phyloP scores from a whole-genome alignment of 495 filamentous ascomycete genomes.

The Jackrogersella multiformis region DNA sequence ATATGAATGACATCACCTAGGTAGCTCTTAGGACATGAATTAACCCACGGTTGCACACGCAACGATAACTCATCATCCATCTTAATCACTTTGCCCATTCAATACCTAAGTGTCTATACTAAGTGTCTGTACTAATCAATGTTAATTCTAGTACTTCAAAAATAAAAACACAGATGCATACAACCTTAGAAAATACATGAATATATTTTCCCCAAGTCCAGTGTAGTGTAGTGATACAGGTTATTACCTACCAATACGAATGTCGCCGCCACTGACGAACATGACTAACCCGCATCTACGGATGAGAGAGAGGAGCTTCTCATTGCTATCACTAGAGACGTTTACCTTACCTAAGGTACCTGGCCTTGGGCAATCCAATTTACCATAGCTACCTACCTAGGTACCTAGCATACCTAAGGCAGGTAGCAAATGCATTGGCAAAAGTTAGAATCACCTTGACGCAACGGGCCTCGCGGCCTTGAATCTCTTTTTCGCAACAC shows the following conservation, averaged over 20 bases:
- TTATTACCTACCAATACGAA: slow-evolving; percentile 23
- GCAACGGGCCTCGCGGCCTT: slow-evolving; percentile 13
- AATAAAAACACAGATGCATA: not conserved
- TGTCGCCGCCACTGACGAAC: slow-evolving; percentile 8
- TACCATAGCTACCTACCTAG: no score
- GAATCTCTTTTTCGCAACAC: slow-evolving; percentile 12
- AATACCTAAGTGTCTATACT: not conserved
- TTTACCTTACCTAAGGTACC: no score
- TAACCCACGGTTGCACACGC: not conserved
- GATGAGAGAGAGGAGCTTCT: not conserved
- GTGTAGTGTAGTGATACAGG: slow-evolving; percentile 1
- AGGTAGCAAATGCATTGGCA: not conserved
- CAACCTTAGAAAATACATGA: not conserved
- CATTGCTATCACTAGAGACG: no score
- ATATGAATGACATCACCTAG: slow-evolving; percentile 15
- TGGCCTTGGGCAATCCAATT: no score
- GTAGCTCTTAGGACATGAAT: not conserved
- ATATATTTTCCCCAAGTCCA: not conserved
- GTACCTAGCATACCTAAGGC: no score
- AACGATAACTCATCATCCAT: not conserved
- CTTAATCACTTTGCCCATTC: not conserved
- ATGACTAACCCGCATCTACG: not conserved
- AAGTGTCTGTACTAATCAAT: no score
- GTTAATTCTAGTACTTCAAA: not conserved
- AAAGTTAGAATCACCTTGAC: not conserved